Evolutionary conservation across 164 flowering plant species (phyloP), one percentile per base, ranked within the genome.

Genomic region (Berberis vulgaris): DNA sequence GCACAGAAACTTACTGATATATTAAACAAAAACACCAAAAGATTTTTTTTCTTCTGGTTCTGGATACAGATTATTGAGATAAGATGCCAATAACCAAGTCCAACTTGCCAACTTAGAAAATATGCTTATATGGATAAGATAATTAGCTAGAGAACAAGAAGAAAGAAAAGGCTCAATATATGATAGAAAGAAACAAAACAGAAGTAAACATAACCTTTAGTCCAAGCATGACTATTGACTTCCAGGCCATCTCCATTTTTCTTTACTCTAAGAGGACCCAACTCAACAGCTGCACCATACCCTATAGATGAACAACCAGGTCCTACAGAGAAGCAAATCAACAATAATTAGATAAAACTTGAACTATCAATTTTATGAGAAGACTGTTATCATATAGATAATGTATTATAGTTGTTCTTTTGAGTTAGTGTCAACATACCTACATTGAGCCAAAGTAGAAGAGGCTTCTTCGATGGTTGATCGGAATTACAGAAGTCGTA

Each of bases 291-390:
- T 49, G 91, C 89, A 45, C 95, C 95, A 73, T 83, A 84, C 43
- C 85, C 95, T 64, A 88, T 67, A 9, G 95, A 88, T 13, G 91
- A 86, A 71, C 95, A 88, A n/a, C 95, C 95, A 66, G 95, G 95
- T 49, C 95, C 95, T 87, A 66, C 26, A 26, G 49, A 58, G 3
- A 62, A 6, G 26, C 26, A 26, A 26, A 26, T 26, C 13, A 26
- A 42, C 45, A 52, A 26, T 26, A 53, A 3, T 1, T 43, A 1
- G 49, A 26, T 39, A 43, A 7, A 2, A 66, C 6, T 53, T 5
- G 39, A 43, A 11, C 41, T 9, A 26, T 26, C 26, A 43, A 26
- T 26, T 26, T 26, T 4, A 44, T 8, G 45, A 2, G 42, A 60
- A 44, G 13, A 7, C 45, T 6, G 6, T 40, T 38, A 41, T 50